A percentile compares a stretch with the other conserved stretches of the same genome.
phyloP scores from a whole-genome alignment of 192 early-diverging fungal species.

The Coemansia sp. region DNA sequence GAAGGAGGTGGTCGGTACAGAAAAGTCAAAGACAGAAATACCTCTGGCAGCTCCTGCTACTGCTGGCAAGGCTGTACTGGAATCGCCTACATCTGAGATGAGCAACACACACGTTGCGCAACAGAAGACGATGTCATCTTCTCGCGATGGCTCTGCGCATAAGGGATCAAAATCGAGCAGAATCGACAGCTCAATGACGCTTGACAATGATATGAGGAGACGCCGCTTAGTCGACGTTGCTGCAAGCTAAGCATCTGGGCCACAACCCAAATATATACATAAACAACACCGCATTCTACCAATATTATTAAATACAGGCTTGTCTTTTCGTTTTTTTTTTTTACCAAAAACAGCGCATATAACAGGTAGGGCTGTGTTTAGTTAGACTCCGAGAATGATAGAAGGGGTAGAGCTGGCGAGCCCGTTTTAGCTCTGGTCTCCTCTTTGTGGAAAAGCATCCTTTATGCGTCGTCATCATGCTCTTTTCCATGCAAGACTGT shows the following conservation, averaged over 20 bases:
- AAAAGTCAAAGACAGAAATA: background rate
- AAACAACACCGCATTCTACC: background rate
- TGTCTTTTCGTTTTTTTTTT: too few relatives aligned
- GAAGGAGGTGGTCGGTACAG: background rate
- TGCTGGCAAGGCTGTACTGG: background rate
- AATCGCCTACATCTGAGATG: background rate
- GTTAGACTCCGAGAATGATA: too few relatives aligned
- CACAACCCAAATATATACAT: background rate
- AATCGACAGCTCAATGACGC: background rate
- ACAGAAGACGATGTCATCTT: background rate
- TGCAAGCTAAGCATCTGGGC: slow-evolving; percentile 4
- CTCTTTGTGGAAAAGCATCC: too few relatives aligned
- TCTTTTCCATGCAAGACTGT: background rate
- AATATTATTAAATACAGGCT: background rate
- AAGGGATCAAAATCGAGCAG: background rate
- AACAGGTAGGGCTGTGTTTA: too few relatives aligned
- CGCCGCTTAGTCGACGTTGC: slow-evolving; percentile 43
- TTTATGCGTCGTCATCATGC: background rate
- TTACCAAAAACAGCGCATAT: too few relatives aligned
- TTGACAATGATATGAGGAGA: slow-evolving; percentile 20
- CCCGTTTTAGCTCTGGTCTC: too few relatives aligned
- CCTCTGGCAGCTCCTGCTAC: background rate
- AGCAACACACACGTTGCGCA: background rate
- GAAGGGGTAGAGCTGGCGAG: too few relatives aligned
- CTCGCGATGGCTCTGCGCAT: background rate